These are phyloP conservation scores for Sphagnum fallax DNA, from an alignment of 228 moss, liverwort and hornwort species.

Conservation along the genomic window DNA sequence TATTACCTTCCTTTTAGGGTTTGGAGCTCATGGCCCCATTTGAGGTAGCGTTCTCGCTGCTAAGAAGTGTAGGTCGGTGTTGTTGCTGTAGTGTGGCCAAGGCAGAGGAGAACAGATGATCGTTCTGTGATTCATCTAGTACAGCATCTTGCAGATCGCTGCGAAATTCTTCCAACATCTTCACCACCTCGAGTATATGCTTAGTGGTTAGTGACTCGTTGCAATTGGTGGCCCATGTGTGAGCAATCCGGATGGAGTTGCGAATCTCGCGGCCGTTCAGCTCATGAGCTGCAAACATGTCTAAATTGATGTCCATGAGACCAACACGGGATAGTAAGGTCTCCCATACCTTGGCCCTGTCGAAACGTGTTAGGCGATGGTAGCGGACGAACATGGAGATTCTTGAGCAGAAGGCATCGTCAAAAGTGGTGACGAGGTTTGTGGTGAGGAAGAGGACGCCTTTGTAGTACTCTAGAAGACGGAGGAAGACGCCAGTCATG, in stretches of 20 bases:
- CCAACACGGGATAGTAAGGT: constrained; percentile 23
- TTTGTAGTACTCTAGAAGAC: constrained; percentile 47
- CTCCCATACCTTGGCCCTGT: constrained; percentile 30
- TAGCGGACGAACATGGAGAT: constrained; percentile 58
- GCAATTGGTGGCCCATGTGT: constrained; percentile 37
- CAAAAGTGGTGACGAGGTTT: constrained; percentile 42
- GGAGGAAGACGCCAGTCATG: constrained; percentile 55
- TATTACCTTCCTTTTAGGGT: no score
- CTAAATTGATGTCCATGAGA: constrained; percentile 6
- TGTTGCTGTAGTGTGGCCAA: no score
- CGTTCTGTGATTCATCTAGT: constrained; percentile 1
- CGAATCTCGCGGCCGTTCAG: constrained; percentile 55
- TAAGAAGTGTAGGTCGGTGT: no score
- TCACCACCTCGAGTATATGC: constrained; percentile 28
- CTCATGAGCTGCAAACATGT: constrained; percentile 8
- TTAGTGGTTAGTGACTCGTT: constrained; percentile 13
- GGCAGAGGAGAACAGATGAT: not conserved
- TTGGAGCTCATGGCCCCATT: no score
- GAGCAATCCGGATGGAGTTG: constrained; percentile 44
- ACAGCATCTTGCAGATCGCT: constrained; percentile 32
- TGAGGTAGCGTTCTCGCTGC: no score
- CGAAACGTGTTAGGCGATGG: constrained; percentile 17
- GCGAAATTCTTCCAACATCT: constrained; percentile 24
- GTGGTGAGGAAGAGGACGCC: constrained; percentile 62
- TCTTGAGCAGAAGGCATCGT: constrained; percentile 56